phyloP scores from a whole-genome alignment of 345 rosid species.

The Gossypium stocksii region DNA sequence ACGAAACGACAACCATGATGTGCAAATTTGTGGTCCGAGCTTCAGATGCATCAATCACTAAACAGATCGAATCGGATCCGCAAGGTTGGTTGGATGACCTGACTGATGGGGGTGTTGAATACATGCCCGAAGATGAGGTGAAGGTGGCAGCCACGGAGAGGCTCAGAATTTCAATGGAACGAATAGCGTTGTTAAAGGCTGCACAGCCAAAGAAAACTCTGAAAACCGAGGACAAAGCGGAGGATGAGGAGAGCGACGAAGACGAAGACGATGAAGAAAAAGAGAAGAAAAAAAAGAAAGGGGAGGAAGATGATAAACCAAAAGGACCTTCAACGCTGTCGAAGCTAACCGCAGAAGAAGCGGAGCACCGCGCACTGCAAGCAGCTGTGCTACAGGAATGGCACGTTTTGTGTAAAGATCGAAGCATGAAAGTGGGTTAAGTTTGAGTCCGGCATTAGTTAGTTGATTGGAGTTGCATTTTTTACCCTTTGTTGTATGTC shows the following conservation, averaged over 20 bases:
- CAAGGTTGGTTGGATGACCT: slow-evolving; percentile 98
- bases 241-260: slow-evolving; percentile 25
- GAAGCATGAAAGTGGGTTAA: slow-evolving; percentile 49
- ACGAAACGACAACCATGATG: slow-evolving; percentile 92
- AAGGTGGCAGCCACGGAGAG: slow-evolving; percentile 82
- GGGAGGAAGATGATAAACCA: slow-evolving; percentile 38
- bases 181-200: slow-evolving; percentile 84
- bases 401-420: slow-evolving; percentile 83
- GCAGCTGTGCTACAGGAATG: slow-evolving; percentile 94
- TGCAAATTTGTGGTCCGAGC: slow-evolving; percentile 98
- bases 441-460: not conserved
- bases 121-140: slow-evolving; percentile 97
- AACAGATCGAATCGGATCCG: slow-evolving; percentile 86
- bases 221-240: slow-evolving; percentile 46
- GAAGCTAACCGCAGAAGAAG: slow-evolving; percentile 88
- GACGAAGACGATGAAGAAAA: slow-evolving; percentile 24
- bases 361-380: slow-evolving; percentile 94
- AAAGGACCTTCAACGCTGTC: slow-evolving; percentile 70
- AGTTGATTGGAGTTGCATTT: slow-evolving; percentile 8
- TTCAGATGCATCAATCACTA: slow-evolving; percentile 86
- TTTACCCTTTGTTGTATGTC: not conserved
- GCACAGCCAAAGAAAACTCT: slow-evolving; percentile 69
- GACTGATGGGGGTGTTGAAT: slow-evolving; percentile 86
- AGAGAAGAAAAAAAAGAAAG: slow-evolving; percentile 25
- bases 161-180: slow-evolving; percentile 90